Evolutionary conservation across 2,329 filamentous ascomycete species (phyloP).

Genomic region (Fusarium illudens): DNA sequence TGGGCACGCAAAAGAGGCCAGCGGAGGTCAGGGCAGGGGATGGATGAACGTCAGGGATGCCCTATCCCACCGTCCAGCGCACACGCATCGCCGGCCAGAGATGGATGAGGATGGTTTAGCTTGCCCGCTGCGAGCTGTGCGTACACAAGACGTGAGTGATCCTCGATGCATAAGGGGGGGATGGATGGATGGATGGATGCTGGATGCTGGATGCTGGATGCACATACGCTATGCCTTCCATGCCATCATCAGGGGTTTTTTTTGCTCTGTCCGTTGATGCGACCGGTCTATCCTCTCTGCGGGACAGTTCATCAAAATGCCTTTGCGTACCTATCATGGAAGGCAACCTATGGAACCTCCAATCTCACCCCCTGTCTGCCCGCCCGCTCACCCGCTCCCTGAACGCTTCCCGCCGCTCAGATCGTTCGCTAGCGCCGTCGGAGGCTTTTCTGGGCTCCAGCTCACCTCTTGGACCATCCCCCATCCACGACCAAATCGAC

Average conservation of each 20-base stretch:
- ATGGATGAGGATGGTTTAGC: not conserved
- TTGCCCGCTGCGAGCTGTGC: not conserved
- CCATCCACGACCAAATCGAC: not conserved
- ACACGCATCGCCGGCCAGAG: not conserved
- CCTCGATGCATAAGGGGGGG: slow-evolving; percentile 1
- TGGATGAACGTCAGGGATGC: not conserved
- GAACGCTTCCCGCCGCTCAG: slow-evolving; percentile 24
- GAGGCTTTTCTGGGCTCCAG: not conserved
- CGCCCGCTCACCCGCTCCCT: slow-evolving; percentile 25
- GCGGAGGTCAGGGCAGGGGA: not conserved
- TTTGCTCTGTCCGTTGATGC: not conserved
- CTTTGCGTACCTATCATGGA: not conserved
- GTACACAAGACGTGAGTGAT: slow-evolving; percentile 4
- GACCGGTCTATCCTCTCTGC: not conserved
- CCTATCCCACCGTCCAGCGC: not conserved
- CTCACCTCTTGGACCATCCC: not conserved
- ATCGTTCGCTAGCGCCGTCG: slow-evolving; percentile 28
- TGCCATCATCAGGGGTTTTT: not conserved
- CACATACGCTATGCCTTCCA: not conserved
- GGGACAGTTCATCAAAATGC: not conserved
- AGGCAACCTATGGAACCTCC: not conserved
- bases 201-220: not conserved
- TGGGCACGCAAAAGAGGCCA: slow-evolving; percentile 4
- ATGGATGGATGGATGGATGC: too few relatives aligned
- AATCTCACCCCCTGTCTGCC: slow-evolving; percentile 1